phyloP scores from a whole-genome alignment of 345 rosid genomes.

The Dipteronia dyeriana region DNA sequence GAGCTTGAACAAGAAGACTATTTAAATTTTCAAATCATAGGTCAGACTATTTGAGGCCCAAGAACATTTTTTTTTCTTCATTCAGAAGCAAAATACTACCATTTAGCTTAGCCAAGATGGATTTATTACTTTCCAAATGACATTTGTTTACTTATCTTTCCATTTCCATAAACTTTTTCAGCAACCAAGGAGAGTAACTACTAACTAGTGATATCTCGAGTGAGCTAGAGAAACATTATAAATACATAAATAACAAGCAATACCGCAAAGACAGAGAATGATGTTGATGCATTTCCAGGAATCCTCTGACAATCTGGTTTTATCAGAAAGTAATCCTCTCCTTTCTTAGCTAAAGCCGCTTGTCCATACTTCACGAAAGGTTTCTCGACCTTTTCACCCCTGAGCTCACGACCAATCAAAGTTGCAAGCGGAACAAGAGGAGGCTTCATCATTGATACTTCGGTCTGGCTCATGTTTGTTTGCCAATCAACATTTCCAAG shows the following conservation, averaged over 20 bases:
- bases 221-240: slow-evolving; percentile 8
- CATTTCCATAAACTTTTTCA: neutral
- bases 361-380: slow-evolving; percentile 92
- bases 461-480: slow-evolving; percentile 69
- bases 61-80: neutral
- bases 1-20: slow-evolving; percentile 1
- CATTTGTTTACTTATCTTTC: neutral
- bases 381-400: slow-evolving; percentile 81
- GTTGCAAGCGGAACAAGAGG: slow-evolving; percentile 91
- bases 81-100: neutral
- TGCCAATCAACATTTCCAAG: slow-evolving; percentile 52
- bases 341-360: slow-evolving; percentile 96
- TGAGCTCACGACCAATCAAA: slow-evolving; percentile 88
- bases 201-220: neutral
- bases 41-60: neutral
- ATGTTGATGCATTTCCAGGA: slow-evolving; percentile 72
- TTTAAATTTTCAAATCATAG: neutral
- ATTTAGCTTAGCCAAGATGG: neutral
- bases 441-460: slow-evolving; percentile 60
- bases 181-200: neutral
- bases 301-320: slow-evolving; percentile 79
- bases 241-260: neutral
- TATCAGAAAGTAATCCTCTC: slow-evolving; percentile 91
- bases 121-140: neutral
- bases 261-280: slow-evolving; percentile 99